phyloP scores from a whole-genome alignment of 2,329 filamentous ascomycete species.

The Aspergillus carbonarius region DNA sequence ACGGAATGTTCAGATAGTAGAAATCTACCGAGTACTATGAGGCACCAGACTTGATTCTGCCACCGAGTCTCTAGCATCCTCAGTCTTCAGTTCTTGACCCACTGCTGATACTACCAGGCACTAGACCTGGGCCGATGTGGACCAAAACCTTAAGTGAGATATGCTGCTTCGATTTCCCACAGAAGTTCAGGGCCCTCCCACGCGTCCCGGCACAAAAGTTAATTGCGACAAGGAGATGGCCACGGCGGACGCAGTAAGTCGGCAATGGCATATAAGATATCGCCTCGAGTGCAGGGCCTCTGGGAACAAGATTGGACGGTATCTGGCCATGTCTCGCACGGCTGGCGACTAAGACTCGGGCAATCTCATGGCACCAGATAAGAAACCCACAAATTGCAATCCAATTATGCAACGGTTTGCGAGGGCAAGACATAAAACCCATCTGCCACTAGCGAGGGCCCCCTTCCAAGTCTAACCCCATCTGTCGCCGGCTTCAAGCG shows the following conservation, averaged over 20 bases:
- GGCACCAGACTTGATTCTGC: background rate
- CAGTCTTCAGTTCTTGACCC: background rate
- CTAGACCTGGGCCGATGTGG: background rate
- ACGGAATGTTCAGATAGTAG: background rate
- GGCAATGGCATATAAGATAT: background rate
- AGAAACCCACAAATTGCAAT: slow-evolving; percentile 5
- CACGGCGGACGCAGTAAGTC: no score
- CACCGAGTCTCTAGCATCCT: background rate
- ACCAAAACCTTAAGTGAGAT: slow-evolving; percentile 12
- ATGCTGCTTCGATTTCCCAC: background rate
- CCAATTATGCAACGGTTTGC: background rate
- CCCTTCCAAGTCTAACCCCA: background rate
- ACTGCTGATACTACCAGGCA: background rate
- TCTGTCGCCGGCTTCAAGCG: background rate
- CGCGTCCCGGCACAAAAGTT: background rate
- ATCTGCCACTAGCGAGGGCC: background rate
- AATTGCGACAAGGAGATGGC: background rate
- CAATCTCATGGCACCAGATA: background rate
- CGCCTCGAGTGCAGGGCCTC: background rate
- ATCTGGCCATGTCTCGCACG: background rate
- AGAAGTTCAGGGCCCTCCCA: background rate
- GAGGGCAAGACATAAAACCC: slow-evolving; percentile 2
- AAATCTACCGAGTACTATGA: background rate
- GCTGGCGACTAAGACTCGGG: background rate
- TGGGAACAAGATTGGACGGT: background rate